A percentile compares a stretch with the other conserved stretches of the same genome.
phyloP scores from a whole-genome alignment of 352 stramenopile species.

The Globisporangium paroecandrum region DNA sequence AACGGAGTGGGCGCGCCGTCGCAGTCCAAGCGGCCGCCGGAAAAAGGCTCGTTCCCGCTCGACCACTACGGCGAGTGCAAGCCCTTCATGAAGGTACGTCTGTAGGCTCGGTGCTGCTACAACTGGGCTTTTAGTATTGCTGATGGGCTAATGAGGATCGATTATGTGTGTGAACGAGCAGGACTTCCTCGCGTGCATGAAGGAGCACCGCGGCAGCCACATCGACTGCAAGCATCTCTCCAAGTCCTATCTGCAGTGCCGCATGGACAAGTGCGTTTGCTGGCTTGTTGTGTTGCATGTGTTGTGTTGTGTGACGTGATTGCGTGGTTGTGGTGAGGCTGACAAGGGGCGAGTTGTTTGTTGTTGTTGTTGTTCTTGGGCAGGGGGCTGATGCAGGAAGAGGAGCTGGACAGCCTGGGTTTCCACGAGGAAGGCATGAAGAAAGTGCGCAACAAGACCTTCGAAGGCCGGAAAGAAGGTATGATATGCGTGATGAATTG shows the following conservation, averaged over 20 bases:
- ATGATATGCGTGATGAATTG: background rate
- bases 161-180: slow-evolving; percentile 9
- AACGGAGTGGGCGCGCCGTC: slow-evolving; percentile 73
- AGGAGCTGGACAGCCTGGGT: slow-evolving; percentile 79
- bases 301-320: background rate
- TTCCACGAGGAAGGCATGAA: slow-evolving; percentile 83
- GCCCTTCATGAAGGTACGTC: slow-evolving; percentile 68
- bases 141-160: background rate
- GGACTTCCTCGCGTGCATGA: slow-evolving; percentile 84
- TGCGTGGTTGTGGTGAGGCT: background rate
- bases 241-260: slow-evolving; percentile 84
- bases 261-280: slow-evolving; percentile 82
- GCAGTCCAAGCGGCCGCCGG: slow-evolving; percentile 72
- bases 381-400: slow-evolving; percentile 79
- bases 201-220: slow-evolving; percentile 75
- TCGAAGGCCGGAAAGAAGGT: slow-evolving; percentile 77
- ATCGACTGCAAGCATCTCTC: slow-evolving; percentile 90
- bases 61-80: slow-evolving; percentile 91
- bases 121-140: background rate
- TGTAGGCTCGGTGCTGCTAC: background rate
- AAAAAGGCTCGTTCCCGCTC: slow-evolving; percentile 90
- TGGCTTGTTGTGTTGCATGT: background rate
- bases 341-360: background rate
- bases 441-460: slow-evolving; percentile 47
- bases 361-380: background rate